A percentile compares a stretch with the other conserved stretches of the same genome.
Evolutionary conservation across 345 rosid species (phyloP).

Genomic region (Turritis glabra): DNA sequence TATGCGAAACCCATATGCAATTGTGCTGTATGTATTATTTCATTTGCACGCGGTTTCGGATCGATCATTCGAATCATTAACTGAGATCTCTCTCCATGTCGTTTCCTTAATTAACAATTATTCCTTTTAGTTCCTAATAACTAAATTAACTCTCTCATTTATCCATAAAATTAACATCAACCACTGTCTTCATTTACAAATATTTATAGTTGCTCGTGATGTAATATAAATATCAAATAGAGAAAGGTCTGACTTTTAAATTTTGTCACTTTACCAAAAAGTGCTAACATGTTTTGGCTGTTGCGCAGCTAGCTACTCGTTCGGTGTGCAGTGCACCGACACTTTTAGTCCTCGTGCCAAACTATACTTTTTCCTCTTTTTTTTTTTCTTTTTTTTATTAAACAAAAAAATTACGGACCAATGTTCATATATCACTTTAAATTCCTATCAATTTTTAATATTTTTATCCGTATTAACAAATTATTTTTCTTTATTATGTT

Average conservation of each 20-base stretch:
- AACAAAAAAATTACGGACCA: no score
- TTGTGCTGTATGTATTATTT: slow-evolving; percentile 21
- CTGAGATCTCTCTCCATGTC: slow-evolving; percentile 1
- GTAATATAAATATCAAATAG: background rate
- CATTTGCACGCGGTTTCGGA: slow-evolving; percentile 17
- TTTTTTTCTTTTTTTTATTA: background rate
- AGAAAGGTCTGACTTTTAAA: slow-evolving; percentile 3
- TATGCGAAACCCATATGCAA: slow-evolving; percentile 22
- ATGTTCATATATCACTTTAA: background rate
- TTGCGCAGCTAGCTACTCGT: slow-evolving; percentile 16
- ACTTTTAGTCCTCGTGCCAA: slow-evolving; percentile 26
- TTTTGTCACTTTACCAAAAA: background rate
- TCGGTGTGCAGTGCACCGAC: slow-evolving; percentile 36
- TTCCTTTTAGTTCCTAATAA: background rate
- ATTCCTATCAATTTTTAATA: no score
- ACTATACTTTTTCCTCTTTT: slow-evolving; percentile 5
- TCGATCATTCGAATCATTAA: background rate
- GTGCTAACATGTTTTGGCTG: slow-evolving; percentile 18
- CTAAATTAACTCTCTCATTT: background rate
- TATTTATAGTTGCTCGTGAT: background rate
- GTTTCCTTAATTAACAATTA: slow-evolving; percentile 15
- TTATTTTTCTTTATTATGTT: no score
- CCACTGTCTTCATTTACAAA: background rate
- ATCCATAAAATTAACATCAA: background rate
- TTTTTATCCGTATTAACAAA: no score